Evolutionary conservation across 345 rosid genomes (phyloP).

Genomic region (rapeseed (Brassica napus)): Da-Ae NC_063443.1:6497001-6497500

Average conservation of each 20-base stretch:
- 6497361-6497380: background rate
- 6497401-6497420: background rate
- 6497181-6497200: background rate
- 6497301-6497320: background rate
- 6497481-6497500: too few relatives aligned
- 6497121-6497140: background rate
- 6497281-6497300: background rate
- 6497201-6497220: background rate
- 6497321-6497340: background rate
- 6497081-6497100: background rate
- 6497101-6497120: background rate
- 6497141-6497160: slow-evolving; percentile 19
- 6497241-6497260: slow-evolving; percentile 13
- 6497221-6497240: background rate
- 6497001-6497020: slow-evolving; percentile 29
- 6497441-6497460: too few relatives aligned
- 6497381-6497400: background rate
- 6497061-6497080: background rate
- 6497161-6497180: slow-evolving; percentile 4
- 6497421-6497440: background rate
- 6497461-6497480: too few relatives aligned
- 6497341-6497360: background rate
- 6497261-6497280: slow-evolving; percentile 1
- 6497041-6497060: slow-evolving; percentile 32
- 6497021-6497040: slow-evolving; percentile 33